Base-by-base conservation (phyloP, 1,139 yeast genomes). In the Debaryomycetaceae sp. region DNA sequence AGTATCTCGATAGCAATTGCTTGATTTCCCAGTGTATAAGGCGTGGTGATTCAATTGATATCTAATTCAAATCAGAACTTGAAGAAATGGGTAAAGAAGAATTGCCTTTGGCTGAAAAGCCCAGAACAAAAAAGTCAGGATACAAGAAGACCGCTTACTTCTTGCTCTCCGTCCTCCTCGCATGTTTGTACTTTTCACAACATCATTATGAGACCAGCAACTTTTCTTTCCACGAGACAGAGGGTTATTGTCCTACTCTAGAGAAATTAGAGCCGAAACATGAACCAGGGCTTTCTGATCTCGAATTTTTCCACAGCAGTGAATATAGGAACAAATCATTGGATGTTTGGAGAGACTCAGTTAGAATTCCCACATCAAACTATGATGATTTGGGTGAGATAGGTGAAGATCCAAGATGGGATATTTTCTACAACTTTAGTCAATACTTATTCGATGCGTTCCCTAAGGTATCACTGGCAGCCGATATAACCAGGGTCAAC, bases 401-500 rank as follows among this genome's bases (percentile, higher is more conserved):
- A 4, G 66, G 60, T 23, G 65, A 62, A 5, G 65, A 66, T 41
- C 64, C 69, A 0, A 59, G 62, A 35, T 63, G 68, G 65, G 45
- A 51, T 7, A 62, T 62, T 31, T 80, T 82, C 52, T 56, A 56
- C 35, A 54, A 63, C 6, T 72, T 83, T 48, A 83, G 80, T 47
- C 51, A 61, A 6, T 81, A 71, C 54, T 63, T 85, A 46, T 63
- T 65, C 38, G 46, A 61, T 24, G 65, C 81, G 0, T 85, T 80
- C 65, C 87, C 88, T 1, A 48, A 65, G 38, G 72, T 82, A 8
- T 75, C 77, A 52, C 45, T 64, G 37, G 52, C 67, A 22, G 57
- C 80, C 44, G 62, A 65, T 38, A 62, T 78, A 33, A 81, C 80
- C 42, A 68, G 63, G 34, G 79, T 83, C 45, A 84, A 85, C 56